These are phyloP conservation scores for Rhizoctonia solani DNA, from an alignment of 1,284 basidiomycete species.

Conservation along the genomic window DNA sequence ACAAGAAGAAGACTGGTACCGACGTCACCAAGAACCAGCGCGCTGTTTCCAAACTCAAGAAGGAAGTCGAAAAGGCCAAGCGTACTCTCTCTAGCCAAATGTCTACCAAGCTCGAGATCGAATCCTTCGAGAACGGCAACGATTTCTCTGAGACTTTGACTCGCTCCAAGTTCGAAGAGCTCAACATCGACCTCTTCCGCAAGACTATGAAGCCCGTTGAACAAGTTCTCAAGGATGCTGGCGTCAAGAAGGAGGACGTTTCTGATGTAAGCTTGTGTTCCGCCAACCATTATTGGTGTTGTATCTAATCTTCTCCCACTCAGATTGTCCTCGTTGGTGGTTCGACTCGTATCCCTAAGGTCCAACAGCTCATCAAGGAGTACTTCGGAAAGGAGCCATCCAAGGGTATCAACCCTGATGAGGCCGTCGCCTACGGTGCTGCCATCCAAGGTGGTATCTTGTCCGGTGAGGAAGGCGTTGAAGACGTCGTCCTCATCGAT, in stretches of 20 bases:
- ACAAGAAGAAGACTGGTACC: slow-evolving; percentile 94
- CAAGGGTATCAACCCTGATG: slow-evolving; percentile 94
- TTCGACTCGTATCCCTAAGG: slow-evolving; percentile 98
- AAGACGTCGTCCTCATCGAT: slow-evolving; percentile 91
- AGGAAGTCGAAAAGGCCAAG: slow-evolving; percentile 99
- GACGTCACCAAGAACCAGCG: slow-evolving; percentile 87
- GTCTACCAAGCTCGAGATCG: slow-evolving; percentile 73
- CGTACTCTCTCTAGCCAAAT: slow-evolving; percentile 86
- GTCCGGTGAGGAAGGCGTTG: slow-evolving; percentile 80
- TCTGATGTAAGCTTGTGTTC: slow-evolving; percentile 68
- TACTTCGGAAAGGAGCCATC: slow-evolving; percentile 94
- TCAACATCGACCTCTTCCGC: slow-evolving; percentile 98
- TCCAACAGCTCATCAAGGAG: slow-evolving; percentile 94
- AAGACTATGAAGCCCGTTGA: slow-evolving; percentile 99
- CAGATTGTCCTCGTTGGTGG: slow-evolving; percentile 90
- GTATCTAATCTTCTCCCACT: background rate
- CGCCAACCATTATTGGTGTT: background rate
- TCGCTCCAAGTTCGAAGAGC: slow-evolving; percentile 97
- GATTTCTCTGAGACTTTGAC: slow-evolving; percentile 98
- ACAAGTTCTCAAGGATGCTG: slow-evolving; percentile 97
- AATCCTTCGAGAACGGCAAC: slow-evolving; percentile 90
- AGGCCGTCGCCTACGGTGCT: slow-evolving; percentile 95
- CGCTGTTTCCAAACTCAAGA: slow-evolving; percentile 95
- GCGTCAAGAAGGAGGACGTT: slow-evolving; percentile 96
- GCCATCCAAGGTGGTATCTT: slow-evolving; percentile 98